phyloP scores from a whole-genome alignment of 768 basidiomycete genomes.

The Floccularia luteovirens region DNA sequence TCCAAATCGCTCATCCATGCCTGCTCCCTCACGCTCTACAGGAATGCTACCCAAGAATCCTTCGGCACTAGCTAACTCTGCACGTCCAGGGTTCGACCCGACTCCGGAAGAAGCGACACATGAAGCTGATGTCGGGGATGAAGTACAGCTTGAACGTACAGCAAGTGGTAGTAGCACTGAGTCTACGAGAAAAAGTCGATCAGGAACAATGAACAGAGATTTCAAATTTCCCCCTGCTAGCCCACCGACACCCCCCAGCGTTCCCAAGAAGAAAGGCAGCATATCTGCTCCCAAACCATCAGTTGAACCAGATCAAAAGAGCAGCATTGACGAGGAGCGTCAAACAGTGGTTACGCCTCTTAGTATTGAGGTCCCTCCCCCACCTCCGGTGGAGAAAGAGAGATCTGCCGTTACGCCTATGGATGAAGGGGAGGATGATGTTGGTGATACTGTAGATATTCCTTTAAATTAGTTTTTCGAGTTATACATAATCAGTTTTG shows the following conservation, averaged over 20 bases:
- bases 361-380: conserved; percentile 71
- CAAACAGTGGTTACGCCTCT: conserved; percentile 42
- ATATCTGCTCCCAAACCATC: conserved; percentile 19
- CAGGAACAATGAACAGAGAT: conserved; percentile 71
- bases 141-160: conserved; percentile 19
- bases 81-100: conserved; percentile 32
- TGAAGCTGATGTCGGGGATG: conserved; percentile 27
- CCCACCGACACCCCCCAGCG: conserved; percentile 20
- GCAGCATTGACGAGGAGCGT: conserved; percentile 5
- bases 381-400: conserved; percentile 76
- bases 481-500: too few relatives aligned
- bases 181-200: conserved; percentile 39
- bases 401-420: conserved; percentile 12
- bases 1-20: conserved; percentile 62
- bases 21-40: conserved; percentile 40
- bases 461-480: conserved; percentile 38
- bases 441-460: conserved; percentile 76
- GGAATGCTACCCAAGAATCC: conserved; percentile 36
- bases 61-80: conserved; percentile 11
- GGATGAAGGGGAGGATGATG: conserved; percentile 58
- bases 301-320: conserved; percentile 9
- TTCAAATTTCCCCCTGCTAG: conserved; percentile 61
- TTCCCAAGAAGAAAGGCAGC: conserved; percentile 10
- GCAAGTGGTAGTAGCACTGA: conserved; percentile 11
- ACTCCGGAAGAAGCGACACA: conserved; percentile 45